Percentiles rank a stretch among this genome's conserved stretches.
These are phyloP conservation scores for Diplodia mutila DNA, from an alignment of 2,329 filamentous ascomycete genomes.

Conservation along the genomic window DNA sequence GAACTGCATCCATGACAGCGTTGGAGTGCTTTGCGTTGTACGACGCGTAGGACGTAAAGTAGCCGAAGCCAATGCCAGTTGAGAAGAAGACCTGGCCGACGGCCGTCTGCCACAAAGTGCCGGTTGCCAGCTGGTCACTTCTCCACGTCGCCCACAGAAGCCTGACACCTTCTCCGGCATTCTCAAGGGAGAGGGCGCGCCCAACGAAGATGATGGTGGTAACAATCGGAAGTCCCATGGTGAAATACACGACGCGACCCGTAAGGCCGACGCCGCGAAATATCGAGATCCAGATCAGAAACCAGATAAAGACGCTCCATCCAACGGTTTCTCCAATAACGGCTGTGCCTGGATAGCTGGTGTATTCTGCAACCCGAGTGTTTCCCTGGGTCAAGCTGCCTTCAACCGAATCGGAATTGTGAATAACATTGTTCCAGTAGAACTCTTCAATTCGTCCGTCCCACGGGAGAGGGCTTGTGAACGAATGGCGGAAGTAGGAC, in stretches of 20 bases:
- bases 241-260: slow-evolving; percentile 63
- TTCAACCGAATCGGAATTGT: slow-evolving; percentile 45
- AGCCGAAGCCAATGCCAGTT: slow-evolving; percentile 62
- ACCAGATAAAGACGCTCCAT: slow-evolving; percentile 63
- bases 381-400: slow-evolving; percentile 45
- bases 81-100: slow-evolving; percentile 65
- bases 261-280: slow-evolving; percentile 63
- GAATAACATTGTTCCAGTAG: slow-evolving; percentile 53
- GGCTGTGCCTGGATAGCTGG: slow-evolving; percentile 51
- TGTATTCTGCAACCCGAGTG: slow-evolving; percentile 48
- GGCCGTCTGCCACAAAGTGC: slow-evolving; percentile 63
- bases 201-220: slow-evolving; percentile 62
- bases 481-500: slow-evolving; percentile 61
- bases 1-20: slow-evolving; percentile 61
- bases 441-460: slow-evolving; percentile 56
- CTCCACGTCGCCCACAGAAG: slow-evolving; percentile 56
- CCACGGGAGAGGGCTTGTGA: slow-evolving; percentile 61
- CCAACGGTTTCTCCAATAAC: slow-evolving; percentile 61
- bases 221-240: slow-evolving; percentile 63
- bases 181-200: slow-evolving; percentile 57
- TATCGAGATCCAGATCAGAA: slow-evolving; percentile 63
- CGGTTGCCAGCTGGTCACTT: slow-evolving; percentile 54
- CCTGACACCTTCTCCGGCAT: slow-evolving; percentile 57
- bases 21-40: slow-evolving; percentile 62
- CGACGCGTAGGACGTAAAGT: slow-evolving; percentile 62